phyloP scores from a whole-genome alignment of 2,329 filamentous ascomycete genomes.

The Penicillium sp. region DNA sequence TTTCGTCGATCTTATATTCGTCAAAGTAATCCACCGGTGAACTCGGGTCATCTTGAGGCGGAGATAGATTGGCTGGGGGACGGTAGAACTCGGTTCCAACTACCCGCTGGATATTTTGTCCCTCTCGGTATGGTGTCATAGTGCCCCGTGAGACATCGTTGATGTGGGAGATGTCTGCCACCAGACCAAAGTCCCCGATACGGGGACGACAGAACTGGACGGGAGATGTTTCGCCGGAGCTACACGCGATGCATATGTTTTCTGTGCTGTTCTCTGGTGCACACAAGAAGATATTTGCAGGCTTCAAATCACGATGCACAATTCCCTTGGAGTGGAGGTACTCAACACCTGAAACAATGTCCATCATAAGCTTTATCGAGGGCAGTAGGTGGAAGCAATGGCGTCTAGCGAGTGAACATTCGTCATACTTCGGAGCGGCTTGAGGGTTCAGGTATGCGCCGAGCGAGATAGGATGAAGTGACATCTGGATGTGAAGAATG shows the following conservation, averaged over 20 bases:
- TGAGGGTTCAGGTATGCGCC: conserved; percentile 55
- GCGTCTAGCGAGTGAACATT: conserved; percentile 28
- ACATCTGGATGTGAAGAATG: conserved; percentile 67
- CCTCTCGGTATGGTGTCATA: conserved; percentile 20
- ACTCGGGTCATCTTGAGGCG: background rate
- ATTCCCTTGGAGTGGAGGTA: conserved; percentile 62
- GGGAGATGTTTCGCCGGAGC: conserved; percentile 21
- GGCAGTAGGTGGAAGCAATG: conserved; percentile 64
- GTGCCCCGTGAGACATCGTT: conserved; percentile 27
- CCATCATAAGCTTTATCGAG: conserved; percentile 56
- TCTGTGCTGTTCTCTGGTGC: conserved; percentile 49
- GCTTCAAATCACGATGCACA: conserved; percentile 66
- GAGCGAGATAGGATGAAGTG: conserved; percentile 61
- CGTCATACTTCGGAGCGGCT: conserved; percentile 18
- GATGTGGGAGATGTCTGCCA: conserved; percentile 52
- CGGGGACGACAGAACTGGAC: conserved; percentile 53
- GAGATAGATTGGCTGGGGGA: conserved; percentile 40
- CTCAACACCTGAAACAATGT: conserved; percentile 61
- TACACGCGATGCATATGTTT: conserved; percentile 48
- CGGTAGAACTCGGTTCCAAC: conserved; percentile 64
- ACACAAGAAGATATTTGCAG: conserved; percentile 65
- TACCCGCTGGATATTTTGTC: conserved; percentile 37
- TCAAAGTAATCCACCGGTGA: conserved; percentile 7
- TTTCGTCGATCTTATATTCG: conserved; percentile 44
- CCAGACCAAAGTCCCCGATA: conserved; percentile 67